Evolutionary conservation across 768 basidiomycete genomes (phyloP).

Genomic region (Lactarius quietus): DNA sequence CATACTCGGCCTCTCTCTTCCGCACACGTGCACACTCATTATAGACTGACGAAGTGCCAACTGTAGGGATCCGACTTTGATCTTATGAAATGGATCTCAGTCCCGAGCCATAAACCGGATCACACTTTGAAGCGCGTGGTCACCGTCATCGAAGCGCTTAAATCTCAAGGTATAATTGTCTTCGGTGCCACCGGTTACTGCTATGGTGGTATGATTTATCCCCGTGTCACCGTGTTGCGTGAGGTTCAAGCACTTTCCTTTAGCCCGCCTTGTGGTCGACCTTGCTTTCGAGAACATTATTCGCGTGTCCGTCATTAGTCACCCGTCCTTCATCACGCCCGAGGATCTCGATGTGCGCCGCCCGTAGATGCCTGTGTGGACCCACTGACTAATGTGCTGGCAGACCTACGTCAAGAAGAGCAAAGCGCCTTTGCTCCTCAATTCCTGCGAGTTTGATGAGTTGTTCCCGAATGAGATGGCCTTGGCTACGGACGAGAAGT

Average conservation of each 20-base stretch:
- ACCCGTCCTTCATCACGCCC: slow-evolving; percentile 45
- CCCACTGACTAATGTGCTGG: neutral
- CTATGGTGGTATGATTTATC: slow-evolving; percentile 23
- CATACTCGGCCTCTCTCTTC: neutral
- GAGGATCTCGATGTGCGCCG: slow-evolving; percentile 37
- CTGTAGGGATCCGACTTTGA: slow-evolving; percentile 15
- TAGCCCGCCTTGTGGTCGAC: slow-evolving; percentile 28
- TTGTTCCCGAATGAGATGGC: slow-evolving; percentile 36
- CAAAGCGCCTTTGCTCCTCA: slow-evolving; percentile 42
- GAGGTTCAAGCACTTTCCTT: neutral
- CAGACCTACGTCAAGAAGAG: slow-evolving; percentile 36
- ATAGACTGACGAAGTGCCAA: neutral
- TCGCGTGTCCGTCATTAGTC: slow-evolving; percentile 40
- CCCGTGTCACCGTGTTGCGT: neutral
- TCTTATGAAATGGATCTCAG: slow-evolving; percentile 1
- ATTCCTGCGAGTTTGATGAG: slow-evolving; percentile 37
- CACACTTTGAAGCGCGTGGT: slow-evolving; percentile 26
- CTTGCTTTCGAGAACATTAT: slow-evolving; percentile 42
- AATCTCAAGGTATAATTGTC: slow-evolving; percentile 32
- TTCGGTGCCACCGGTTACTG: slow-evolving; percentile 34
- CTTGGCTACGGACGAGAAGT: slow-evolving; percentile 36
- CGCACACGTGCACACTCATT: neutral
- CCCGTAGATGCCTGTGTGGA: neutral
- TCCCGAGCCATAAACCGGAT: slow-evolving; percentile 22
- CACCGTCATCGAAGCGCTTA: slow-evolving; percentile 31